A percentile compares a stretch with the other conserved stretches of the same genome.
These are phyloP conservation scores for Fusarium mangiferae DNA, from an alignment of 2,329 filamentous ascomycete genomes.

Conservation along the genomic window DNA sequence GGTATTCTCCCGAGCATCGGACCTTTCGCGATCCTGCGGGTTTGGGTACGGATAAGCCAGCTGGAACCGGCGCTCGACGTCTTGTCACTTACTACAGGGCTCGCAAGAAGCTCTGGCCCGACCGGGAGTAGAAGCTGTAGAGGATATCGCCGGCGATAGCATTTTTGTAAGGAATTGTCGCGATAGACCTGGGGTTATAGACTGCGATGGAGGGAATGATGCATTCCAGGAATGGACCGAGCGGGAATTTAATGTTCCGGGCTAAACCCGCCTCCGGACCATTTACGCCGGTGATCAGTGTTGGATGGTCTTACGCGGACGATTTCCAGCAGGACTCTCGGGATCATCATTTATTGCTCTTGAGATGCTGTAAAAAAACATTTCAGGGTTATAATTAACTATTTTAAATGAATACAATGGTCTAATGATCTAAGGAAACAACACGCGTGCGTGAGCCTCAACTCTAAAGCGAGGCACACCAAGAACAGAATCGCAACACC, in stretches of 20 bases:
- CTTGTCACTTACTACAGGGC: not conserved
- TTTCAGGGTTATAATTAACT: too few relatives aligned
- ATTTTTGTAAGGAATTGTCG: not conserved
- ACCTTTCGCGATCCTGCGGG: not conserved
- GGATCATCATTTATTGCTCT: not conserved
- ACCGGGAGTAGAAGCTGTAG: not conserved
- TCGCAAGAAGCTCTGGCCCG: not conserved
- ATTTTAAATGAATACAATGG: not conserved
- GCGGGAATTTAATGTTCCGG: not conserved
- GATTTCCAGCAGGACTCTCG: not conserved
- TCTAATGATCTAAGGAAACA: not conserved
- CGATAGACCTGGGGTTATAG: not conserved
- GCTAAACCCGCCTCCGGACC: not conserved
- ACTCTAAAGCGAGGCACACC: not conserved
- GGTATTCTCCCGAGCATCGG: slow-evolving; percentile 3
- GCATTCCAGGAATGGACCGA: not conserved
- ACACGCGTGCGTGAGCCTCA: not conserved
- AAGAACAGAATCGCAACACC: not conserved
- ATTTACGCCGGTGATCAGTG: not conserved
- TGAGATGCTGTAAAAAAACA: not conserved
- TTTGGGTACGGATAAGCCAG: not conserved
- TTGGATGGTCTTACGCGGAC: not conserved
- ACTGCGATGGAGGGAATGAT: not conserved
- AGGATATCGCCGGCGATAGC: not conserved
- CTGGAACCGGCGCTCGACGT: not conserved